Evolutionary conservation across 2,329 filamentous ascomycete species (phyloP).

Genomic region (Venturia aucupariae): DNA sequence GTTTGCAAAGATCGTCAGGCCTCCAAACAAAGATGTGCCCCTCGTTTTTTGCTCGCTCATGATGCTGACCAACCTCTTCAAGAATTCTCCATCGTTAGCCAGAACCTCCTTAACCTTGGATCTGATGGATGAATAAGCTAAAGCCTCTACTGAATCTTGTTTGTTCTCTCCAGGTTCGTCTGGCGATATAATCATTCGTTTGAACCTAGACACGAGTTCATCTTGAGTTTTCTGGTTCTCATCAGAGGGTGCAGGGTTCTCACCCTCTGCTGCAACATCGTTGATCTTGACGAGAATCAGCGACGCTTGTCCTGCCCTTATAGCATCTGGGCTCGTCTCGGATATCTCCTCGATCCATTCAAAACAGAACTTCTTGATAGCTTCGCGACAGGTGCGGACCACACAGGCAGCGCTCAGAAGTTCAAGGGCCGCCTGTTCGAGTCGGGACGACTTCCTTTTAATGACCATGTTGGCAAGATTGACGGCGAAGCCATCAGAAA

Average conservation of each 20-base stretch:
- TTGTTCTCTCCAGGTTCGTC: slow-evolving; percentile 42
- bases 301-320: slow-evolving; percentile 41
- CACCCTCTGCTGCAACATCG: slow-evolving; percentile 23
- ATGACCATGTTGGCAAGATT: slow-evolving; percentile 68
- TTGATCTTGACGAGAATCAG: slow-evolving; percentile 48
- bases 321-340: slow-evolving; percentile 42
- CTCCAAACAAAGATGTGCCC: slow-evolving; percentile 15
- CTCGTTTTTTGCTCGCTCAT: slow-evolving; percentile 38
- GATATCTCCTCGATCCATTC: slow-evolving; percentile 83
- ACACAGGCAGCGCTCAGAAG: slow-evolving; percentile 89
- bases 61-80: slow-evolving; percentile 59
- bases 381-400: slow-evolving; percentile 70
- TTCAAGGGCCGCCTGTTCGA: slow-evolving; percentile 79
- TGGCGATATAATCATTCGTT: slow-evolving; percentile 54
- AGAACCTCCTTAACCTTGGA: slow-evolving; percentile 77
- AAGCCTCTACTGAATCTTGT: slow-evolving; percentile 73
- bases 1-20: slow-evolving; percentile 58
- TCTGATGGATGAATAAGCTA: slow-evolving; percentile 85
- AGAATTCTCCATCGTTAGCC: slow-evolving; percentile 55
- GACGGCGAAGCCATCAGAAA: slow-evolving; percentile 78
- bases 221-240: slow-evolving; percentile 18
- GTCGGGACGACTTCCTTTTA: slow-evolving; percentile 72
- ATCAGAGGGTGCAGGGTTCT: neutral
- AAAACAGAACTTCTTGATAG: slow-evolving; percentile 73
- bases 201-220: slow-evolving; percentile 46